Evolutionary conservation across 2,329 filamentous ascomycete species (phyloP), one percentile per base, ranked within the genome.

Genomic region (Xylaria multiplex): DNA sequence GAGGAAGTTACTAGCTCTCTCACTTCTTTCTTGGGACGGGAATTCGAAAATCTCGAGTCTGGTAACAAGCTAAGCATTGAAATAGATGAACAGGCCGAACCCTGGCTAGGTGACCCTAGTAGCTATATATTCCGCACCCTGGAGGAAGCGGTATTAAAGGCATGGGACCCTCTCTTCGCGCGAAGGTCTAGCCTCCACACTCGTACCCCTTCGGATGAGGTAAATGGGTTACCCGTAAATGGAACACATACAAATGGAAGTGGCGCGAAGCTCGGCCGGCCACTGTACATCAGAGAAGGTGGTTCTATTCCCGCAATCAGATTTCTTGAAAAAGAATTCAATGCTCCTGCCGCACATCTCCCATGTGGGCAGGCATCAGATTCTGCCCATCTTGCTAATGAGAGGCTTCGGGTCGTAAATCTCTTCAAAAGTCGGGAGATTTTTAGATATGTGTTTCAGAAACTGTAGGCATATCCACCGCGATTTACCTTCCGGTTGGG

Each of bases 361-460:
- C 96, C 96, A 0, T 97, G 94, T 75, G 96, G 96, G 0, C 94
- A 97, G 79, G 93, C 95, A 13, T 97, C 93, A 73, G 96, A 99
- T 75, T 90, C 90, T 58, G 96, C 95, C 19, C 96, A 99, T 85
- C 80, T 99, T 79, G 93, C 97, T 75, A 98, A 99, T 74, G 96
- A 99, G 84, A 83, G 96, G n/a, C 82, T 99, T 78, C 85, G 96
- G 59, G 82, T 99, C 62, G 81, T 92, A 72, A 99, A 99, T 79
- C 77, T 99, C 73, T 88, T 93, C 67, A 97, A 97, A 81, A 96
- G 93, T 69, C 88, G 94, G 69, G 93, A 96, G 79, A 97, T 99
- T 66, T 96, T 99, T 73, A 90, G 89, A 68, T 87, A 88, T 76
- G 93, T 98, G 6, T 99, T 99, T 81, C 82, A 84, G 71, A 87